Evolutionary conservation across 1,284 basidiomycete species (phyloP), one percentile per base, ranked within the genome.

Genomic region (Cutaneotrichosporon cyanovorans): DNA sequence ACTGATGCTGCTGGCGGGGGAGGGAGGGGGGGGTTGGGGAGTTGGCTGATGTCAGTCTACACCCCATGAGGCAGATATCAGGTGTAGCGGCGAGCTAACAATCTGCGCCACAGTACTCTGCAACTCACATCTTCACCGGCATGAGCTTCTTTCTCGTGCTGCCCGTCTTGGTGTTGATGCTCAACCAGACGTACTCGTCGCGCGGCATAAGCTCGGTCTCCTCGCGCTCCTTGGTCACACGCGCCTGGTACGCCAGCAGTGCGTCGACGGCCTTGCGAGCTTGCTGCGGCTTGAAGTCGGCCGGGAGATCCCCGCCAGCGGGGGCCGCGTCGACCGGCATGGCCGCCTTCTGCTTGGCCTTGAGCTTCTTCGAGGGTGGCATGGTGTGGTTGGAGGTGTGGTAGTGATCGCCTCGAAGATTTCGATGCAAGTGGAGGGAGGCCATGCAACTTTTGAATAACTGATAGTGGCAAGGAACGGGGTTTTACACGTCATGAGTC

Each of bases 141-240:
- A 87, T 93, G 37, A 91, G 73, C 64, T 80, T 85, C 61, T 80
- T 81, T 58, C 80, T 79, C 37, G 84, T 77, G 34, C 80, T 78
- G 61, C 89, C 84, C 58, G 77, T 78, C 75, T 92, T 92, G 51
- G 87, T 81, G 16, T 85, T 80, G 49, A 95, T 76, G 57, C 84
- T 81, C 21, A 95, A 77, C 85, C 87, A 93, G 43, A 96, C 76
- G 65, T 83, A 76, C 63, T 86, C 84, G 60, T 90, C 87, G 67
- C 81, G 85, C 0, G 81, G 76, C 44, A 95, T 70, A n/a, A 95
- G 78, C 63, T 92, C 82, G 0, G 72, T 81, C 64, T 86, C 81
- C 55, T 84, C 80, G 50, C 78, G 75, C 61, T 84, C 73, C 57
- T 78, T 70, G 51, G 80, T 77, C 56, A 77, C 74, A 63, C 86